Percentiles rank a stretch among this genome's conserved stretches.
Evolutionary conservation across 2,329 filamentous ascomycete species (phyloP).

Genomic region (Didymella pomorum): DNA sequence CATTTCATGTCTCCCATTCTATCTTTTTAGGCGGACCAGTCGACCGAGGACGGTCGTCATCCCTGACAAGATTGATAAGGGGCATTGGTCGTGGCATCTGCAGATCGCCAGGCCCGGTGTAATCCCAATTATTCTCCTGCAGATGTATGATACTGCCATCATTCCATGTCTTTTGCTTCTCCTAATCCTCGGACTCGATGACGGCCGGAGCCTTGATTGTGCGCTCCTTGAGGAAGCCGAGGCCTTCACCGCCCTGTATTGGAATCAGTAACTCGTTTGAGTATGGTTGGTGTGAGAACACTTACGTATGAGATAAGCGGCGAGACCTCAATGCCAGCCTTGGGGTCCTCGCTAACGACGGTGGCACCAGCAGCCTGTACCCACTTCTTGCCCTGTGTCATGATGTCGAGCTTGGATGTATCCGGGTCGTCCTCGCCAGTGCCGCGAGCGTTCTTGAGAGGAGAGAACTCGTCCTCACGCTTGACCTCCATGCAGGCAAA

Average conservation of each 20-base stretch:
- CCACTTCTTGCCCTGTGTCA: slow-evolving; percentile 90
- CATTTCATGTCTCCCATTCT: not conserved
- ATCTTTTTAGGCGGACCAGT: slow-evolving; percentile 12
- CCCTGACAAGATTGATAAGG: slow-evolving; percentile 10
- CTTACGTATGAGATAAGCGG: slow-evolving; percentile 95
- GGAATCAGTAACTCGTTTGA: slow-evolving; percentile 7
- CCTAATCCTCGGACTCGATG: slow-evolving; percentile 65
- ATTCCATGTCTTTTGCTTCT: slow-evolving; percentile 10
- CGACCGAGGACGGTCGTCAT: slow-evolving; percentile 14
- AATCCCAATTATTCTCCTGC: slow-evolving; percentile 14
- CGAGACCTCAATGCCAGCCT: slow-evolving; percentile 82
- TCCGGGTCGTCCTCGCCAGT: slow-evolving; percentile 93
- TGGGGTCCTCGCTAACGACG: slow-evolving; percentile 67
- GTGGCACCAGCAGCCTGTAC: slow-evolving; percentile 77
- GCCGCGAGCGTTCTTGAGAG: slow-evolving; percentile 85
- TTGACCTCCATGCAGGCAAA: slow-evolving; percentile 97
- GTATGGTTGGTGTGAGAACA: slow-evolving; percentile 37
- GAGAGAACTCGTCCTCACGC: slow-evolving; percentile 97
- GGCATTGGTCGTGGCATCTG: slow-evolving; percentile 10
- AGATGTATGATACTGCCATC: slow-evolving; percentile 6
- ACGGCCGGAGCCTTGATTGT: slow-evolving; percentile 70
- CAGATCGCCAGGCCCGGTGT: slow-evolving; percentile 13
- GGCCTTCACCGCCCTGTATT: slow-evolving; percentile 67
- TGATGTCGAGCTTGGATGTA: slow-evolving; percentile 89
- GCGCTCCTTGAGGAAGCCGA: slow-evolving; percentile 66